phyloP scores from a whole-genome alignment of 2,329 filamentous ascomycete genomes.

The Diplodia seriata region DNA sequence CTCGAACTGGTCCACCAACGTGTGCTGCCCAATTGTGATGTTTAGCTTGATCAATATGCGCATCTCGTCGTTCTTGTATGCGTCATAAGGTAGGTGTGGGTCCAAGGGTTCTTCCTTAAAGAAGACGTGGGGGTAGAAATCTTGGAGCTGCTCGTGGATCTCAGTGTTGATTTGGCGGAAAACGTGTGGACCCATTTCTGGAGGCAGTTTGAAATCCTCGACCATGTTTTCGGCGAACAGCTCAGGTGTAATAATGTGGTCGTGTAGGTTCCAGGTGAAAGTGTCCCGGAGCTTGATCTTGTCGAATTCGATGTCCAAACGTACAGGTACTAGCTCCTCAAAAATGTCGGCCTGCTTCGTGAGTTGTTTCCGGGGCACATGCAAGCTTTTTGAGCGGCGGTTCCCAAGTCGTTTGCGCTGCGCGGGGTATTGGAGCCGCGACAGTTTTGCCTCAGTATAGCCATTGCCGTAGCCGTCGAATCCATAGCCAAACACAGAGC shows the following conservation, averaged over 20 bases:
- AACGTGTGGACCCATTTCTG: slow-evolving; percentile 65
- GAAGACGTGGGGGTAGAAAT: slow-evolving; percentile 91
- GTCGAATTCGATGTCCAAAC: slow-evolving; percentile 93
- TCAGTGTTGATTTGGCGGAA: slow-evolving; percentile 73
- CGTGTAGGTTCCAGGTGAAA: slow-evolving; percentile 98
- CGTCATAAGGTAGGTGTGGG: slow-evolving; percentile 85
- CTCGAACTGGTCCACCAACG: slow-evolving; percentile 94
- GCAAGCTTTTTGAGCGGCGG: slow-evolving; percentile 74
- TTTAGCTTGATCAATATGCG: slow-evolving; percentile 93
- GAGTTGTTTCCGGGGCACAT: slow-evolving; percentile 79
- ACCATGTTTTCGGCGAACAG: slow-evolving; percentile 88
- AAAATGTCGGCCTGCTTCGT: slow-evolving; percentile 84
- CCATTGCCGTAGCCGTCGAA: slow-evolving; percentile 92
- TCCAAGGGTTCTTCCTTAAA: slow-evolving; percentile 91
- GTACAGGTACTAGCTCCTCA: slow-evolving; percentile 89
- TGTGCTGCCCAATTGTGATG: slow-evolving; percentile 95
- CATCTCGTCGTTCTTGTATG: slow-evolving; percentile 99
- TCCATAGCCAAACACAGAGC: slow-evolving; percentile 69
- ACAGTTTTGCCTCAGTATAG: slow-evolving; percentile 72
- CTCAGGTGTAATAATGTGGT: slow-evolving; percentile 79
- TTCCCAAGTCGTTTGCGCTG: slow-evolving; percentile 79
- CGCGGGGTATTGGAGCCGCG: slow-evolving; percentile 78
- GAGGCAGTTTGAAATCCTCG: slow-evolving; percentile 81
- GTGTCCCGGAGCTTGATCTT: slow-evolving; percentile 96
- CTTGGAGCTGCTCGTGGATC: slow-evolving; percentile 87